These are phyloP conservation scores for Aureobasidium uvarum DNA, from an alignment of 2,329 filamentous ascomycete species.

Conservation along the genomic window DNA sequence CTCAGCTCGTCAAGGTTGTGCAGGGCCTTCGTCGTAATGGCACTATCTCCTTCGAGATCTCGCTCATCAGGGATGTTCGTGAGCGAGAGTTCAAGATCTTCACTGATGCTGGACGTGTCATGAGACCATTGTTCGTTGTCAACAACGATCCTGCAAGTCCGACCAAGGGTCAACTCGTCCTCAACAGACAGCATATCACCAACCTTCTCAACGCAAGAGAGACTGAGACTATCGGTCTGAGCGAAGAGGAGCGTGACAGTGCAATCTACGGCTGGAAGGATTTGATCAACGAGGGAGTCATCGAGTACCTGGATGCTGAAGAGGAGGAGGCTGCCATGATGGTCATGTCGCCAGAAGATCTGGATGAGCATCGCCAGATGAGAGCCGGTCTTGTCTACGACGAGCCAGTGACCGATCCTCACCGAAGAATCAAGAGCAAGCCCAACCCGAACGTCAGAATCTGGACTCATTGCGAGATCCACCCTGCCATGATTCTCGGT, in stretches of 20 bases:
- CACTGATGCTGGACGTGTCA: slow-evolving; percentile 92
- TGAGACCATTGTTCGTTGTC: slow-evolving; percentile 89
- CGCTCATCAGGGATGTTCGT: slow-evolving; percentile 90
- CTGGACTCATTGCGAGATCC: slow-evolving; percentile 98
- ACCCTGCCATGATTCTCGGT: slow-evolving; percentile 97
- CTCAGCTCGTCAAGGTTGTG: slow-evolving; percentile 66
- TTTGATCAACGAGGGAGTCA: slow-evolving; percentile 76
- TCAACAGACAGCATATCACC: slow-evolving; percentile 80
- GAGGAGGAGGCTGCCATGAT: slow-evolving; percentile 99
- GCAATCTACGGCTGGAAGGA: slow-evolving; percentile 83
- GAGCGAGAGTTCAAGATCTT: slow-evolving; percentile 99
- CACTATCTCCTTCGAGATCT: slow-evolving; percentile 87
- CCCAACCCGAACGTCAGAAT: slow-evolving; percentile 84
- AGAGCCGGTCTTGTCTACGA: slow-evolving; percentile 43
- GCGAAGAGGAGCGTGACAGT: slow-evolving; percentile 57
- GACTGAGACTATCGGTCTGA: slow-evolving; percentile 57
- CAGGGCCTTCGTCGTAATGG: slow-evolving; percentile 59
- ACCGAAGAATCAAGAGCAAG: slow-evolving; percentile 82
- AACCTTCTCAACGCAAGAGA: slow-evolving; percentile 72
- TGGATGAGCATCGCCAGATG: slow-evolving; percentile 60
- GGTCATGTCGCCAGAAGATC: slow-evolving; percentile 94
- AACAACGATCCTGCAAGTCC: slow-evolving; percentile 76
- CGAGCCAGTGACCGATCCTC: slow-evolving; percentile 68
- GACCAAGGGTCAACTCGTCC: slow-evolving; percentile 72
- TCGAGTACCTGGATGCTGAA: slow-evolving; percentile 96